These are phyloP conservation scores for Phlegmacium glaucopus DNA, from an alignment of 768 basidiomycete genomes.

Conservation along the genomic window DNA sequence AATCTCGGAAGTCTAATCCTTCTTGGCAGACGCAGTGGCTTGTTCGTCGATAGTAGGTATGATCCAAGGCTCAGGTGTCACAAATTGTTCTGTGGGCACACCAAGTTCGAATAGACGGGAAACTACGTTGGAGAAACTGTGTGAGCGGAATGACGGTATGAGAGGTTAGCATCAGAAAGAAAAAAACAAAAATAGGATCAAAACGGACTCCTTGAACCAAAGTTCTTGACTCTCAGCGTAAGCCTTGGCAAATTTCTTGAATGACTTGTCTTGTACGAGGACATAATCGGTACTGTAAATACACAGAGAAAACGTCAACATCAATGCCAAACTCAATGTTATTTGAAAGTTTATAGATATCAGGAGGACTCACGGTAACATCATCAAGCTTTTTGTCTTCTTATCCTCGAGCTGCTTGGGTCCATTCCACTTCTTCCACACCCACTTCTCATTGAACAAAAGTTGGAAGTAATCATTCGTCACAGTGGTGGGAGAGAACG, in stretches of 20 bases:
- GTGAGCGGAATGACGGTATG: conserved; percentile 1
- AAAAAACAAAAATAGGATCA: background rate
- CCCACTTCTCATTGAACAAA: conserved; percentile 87
- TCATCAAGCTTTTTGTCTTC: conserved; percentile 86
- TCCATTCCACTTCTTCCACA: conserved; percentile 95
- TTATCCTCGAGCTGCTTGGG: conserved; percentile 95
- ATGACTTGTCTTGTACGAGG: conserved; percentile 84
- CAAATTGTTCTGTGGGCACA: conserved; percentile 80
- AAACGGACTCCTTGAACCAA: conserved; percentile 90
- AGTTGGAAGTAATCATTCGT: conserved; percentile 87
- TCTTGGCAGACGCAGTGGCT: conserved; percentile 13
- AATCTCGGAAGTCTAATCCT: conserved; percentile 4
- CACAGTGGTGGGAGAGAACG: conserved; percentile 86
- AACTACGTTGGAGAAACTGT: conserved; percentile 80
- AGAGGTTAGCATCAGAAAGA: conserved; percentile 2
- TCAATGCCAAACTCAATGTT: no score
- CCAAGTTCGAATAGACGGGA: conserved; percentile 88
- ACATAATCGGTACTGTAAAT: conserved; percentile 78
- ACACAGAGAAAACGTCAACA: background rate
- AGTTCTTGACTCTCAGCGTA: conserved; percentile 84
- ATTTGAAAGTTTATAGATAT: no score
- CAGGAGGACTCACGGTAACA: conserved; percentile 73
- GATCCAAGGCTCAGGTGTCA: conserved; percentile 68
- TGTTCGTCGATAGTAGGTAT: conserved; percentile 58
- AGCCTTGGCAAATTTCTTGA: conserved; percentile 83